These are phyloP conservation scores for Beauveria australis DNA, from an alignment of 2,329 filamentous ascomycete genomes.

Conservation along the genomic window DNA sequence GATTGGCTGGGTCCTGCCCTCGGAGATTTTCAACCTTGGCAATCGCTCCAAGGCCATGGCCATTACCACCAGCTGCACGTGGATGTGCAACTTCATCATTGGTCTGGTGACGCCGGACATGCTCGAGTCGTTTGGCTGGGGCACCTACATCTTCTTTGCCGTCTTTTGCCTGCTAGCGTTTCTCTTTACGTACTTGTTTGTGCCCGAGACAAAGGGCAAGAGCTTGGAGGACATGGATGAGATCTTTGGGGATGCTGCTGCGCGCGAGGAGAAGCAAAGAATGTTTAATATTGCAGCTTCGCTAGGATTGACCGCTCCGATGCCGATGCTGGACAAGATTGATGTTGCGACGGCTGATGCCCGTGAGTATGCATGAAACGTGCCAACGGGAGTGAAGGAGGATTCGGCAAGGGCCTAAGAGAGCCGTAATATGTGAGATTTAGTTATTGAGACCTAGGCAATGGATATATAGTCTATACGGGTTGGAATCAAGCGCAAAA, in stretches of 20 bases:
- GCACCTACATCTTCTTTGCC: conserved; percentile 54
- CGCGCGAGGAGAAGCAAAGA: conserved; percentile 26
- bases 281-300: conserved; percentile 19
- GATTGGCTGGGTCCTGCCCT: conserved; percentile 57
- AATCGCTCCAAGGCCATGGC: conserved; percentile 53
- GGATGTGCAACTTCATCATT: conserved; percentile 30
- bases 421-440: no score
- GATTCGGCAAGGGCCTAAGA: no score
- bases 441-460: background rate
- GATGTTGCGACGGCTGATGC: background rate
- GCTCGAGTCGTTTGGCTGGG: conserved; percentile 41
- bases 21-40: conserved; percentile 52
- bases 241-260: conserved; percentile 32
- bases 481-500: conserved; percentile 19
- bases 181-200: conserved; percentile 44
- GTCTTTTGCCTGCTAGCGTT: conserved; percentile 41
- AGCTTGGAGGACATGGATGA: conserved; percentile 50
- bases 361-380: background rate
- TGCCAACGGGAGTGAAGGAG: background rate
- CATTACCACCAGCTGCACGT: conserved; percentile 42
- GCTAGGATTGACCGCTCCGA: conserved; percentile 18
- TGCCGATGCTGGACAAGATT: conserved; percentile 16
- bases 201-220: conserved; percentile 50
- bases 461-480: background rate
- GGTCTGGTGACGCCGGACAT: conserved; percentile 35